Conservation (phyloP, 2,329 filamentous ascomycete genomes). For the Metarhizium rileyi region DNA sequence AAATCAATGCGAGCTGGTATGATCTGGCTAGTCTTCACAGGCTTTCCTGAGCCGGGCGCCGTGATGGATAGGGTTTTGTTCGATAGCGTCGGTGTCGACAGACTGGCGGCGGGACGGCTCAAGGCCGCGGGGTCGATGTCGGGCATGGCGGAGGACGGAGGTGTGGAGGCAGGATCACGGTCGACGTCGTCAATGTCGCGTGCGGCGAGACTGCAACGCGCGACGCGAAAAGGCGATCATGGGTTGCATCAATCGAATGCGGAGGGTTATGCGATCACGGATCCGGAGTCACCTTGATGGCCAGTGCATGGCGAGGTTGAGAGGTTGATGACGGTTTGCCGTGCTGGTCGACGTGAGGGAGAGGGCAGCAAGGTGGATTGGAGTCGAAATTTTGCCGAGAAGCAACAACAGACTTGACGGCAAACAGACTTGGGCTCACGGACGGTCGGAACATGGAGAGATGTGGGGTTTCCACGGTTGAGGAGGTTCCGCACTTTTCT, state of each 20-base stretch:
- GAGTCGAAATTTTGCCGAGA: slow-evolving; percentile 24
- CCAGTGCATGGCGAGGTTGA: slow-evolving; percentile 30
- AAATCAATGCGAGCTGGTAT: slow-evolving; percentile 59
- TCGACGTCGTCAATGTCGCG: slow-evolving; percentile 28
- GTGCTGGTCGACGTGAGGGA: slow-evolving; percentile 16
- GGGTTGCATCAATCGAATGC: slow-evolving; percentile 31
- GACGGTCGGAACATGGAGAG: no score
- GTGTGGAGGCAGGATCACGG: slow-evolving; percentile 3
- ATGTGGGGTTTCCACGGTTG: no score
- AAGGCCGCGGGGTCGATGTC: slow-evolving; percentile 63
- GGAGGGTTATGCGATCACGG: slow-evolving; percentile 31
- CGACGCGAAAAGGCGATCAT: slow-evolving; percentile 32
- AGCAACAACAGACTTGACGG: no score
- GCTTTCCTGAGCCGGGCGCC: slow-evolving; percentile 38
- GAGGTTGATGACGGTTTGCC: slow-evolving; percentile 28
- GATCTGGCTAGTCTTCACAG: slow-evolving; percentile 50
- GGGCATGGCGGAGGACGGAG: slow-evolving; percentile 39
- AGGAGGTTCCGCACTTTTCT: no score
- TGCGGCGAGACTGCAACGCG: slow-evolving; percentile 35
- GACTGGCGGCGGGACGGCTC: slow-evolving; percentile 48
- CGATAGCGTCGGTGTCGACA: slow-evolving; percentile 49
- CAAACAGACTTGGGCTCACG: no score
- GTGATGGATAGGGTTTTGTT: slow-evolving; percentile 48
- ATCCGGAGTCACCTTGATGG: slow-evolving; percentile 32
- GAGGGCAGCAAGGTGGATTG: slow-evolving; percentile 21